Evolutionary conservation across 208 protist species (phyloP).

Genomic region (Vickermania spadyakhi): DNA sequence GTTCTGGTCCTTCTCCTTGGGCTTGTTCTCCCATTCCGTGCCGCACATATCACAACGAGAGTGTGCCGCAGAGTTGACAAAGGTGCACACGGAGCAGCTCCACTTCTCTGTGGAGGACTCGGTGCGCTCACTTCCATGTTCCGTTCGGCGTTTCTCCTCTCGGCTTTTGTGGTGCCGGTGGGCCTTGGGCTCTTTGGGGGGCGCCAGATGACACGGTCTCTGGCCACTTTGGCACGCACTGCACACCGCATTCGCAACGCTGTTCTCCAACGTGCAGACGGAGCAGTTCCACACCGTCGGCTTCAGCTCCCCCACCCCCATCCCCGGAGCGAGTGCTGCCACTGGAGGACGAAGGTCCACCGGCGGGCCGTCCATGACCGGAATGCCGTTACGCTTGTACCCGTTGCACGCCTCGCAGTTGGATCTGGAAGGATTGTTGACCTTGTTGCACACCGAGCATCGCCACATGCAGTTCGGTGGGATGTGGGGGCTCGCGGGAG

Average conservation of each 20-base stretch:
- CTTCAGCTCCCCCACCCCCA: constrained; percentile 3
- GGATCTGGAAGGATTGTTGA: constrained; percentile 22
- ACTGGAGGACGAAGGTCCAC: neutral
- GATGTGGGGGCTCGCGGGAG: constrained; percentile 2
- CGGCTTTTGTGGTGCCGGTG: neutral
- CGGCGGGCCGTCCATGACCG: constrained; percentile 5
- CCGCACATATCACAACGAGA: constrained; percentile 73
- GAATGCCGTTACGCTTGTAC: constrained; percentile 59
- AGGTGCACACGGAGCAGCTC: constrained; percentile 66
- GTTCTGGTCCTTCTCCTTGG: constrained; percentile 14
- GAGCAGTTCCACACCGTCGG: constrained; percentile 52
- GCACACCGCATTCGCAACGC: constrained; percentile 32
- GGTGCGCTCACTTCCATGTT: neutral
- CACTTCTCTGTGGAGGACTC: constrained; percentile 12
- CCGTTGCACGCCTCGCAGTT: constrained; percentile 50
- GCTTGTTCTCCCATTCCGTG: constrained; percentile 27
- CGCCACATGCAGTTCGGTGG: constrained; percentile 23
- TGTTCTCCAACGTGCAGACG: constrained; percentile 75
- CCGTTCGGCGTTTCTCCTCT: neutral
- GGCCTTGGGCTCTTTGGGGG: constrained; percentile 6
- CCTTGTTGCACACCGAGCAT: constrained; percentile 54
- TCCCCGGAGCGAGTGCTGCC: neutral
- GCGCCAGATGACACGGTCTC: constrained; percentile 37
- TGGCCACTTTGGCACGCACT: constrained; percentile 65
- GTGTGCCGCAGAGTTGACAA: constrained; percentile 32